A percentile compares a stretch with the other conserved stretches of the same genome.
phyloP scores from a whole-genome alignment of 176 grass and related monocot species.

The Rhynchospora breviuscula region DNA sequence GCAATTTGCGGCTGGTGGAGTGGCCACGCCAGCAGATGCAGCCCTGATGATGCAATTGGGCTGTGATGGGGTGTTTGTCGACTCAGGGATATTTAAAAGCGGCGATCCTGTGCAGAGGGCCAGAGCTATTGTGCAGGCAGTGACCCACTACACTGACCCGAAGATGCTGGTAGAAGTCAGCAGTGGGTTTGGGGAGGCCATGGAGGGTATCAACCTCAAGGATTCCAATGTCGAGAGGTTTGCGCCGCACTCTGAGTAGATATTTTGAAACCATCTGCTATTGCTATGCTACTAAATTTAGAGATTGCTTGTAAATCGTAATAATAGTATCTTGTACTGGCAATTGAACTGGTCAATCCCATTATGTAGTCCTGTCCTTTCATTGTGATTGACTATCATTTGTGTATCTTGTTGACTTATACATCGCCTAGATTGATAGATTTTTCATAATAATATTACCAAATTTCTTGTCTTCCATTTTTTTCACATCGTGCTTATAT shows the following conservation, averaged over 20 bases:
- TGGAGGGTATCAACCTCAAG: slow-evolving; percentile 51
- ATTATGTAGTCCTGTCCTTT: background rate
- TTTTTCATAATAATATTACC: background rate
- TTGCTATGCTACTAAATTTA: background rate
- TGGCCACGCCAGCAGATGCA: slow-evolving; percentile 47
- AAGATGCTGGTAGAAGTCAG: slow-evolving; percentile 44
- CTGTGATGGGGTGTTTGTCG: slow-evolving; percentile 34
- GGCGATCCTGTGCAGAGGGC: slow-evolving; percentile 38
- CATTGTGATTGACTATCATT: background rate
- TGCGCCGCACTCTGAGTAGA: slow-evolving; percentile 44
- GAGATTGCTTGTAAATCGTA: background rate
- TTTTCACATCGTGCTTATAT: background rate
- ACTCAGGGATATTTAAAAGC: slow-evolving; percentile 55
- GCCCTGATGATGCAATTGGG: slow-evolving; percentile 48
- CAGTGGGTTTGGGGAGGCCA: slow-evolving; percentile 43
- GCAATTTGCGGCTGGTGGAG: slow-evolving; percentile 44
- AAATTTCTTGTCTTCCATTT: background rate
- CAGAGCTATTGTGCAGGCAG: slow-evolving; percentile 51
- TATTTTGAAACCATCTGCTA: background rate
- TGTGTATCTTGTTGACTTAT: background rate
- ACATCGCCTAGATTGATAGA: background rate
- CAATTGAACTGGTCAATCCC: background rate
- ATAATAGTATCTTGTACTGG: background rate
- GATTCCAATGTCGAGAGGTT: slow-evolving; percentile 43
- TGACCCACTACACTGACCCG: slow-evolving; percentile 53